Evolutionary conservation across 2,329 filamentous ascomycete genomes (phyloP), one percentile per base, ranked within the genome.

Genomic region (Plectosphaerella sp.): DNA sequence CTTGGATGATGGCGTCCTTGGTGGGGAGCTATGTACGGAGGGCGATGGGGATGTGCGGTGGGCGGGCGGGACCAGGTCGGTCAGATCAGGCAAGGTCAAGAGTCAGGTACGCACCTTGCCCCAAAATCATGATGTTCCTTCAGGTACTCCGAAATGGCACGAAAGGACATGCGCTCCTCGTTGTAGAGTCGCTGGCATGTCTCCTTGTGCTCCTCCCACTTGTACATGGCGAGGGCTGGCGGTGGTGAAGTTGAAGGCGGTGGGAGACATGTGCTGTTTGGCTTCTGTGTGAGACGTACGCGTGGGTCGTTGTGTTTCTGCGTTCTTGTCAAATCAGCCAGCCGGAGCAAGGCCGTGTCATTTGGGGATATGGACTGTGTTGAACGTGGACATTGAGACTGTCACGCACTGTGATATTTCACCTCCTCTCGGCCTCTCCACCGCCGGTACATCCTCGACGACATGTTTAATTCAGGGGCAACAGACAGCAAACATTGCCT

Each of bases 121-220:
- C 82, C 76, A 67, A 91, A 91, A 55, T 82, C 77, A 72, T 87
- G 76, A 53, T 77, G 73, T 52, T 73, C 73, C 57, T 77, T 82
- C 77, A 91, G 86, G 62, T 85, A 84, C 24, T 84, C 77, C 75
- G 89, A 87, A 42, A 94, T 87, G 58, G 92, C 84, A 61, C 88
- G 83, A 52, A 92, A 72, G 41, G 83, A 81, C 71, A 81, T 86
- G 60, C 83, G 83, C 70, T 94, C 87, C 54, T 85, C 81, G 59
- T 93, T 89, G 62, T 91, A 94, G 62, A 94, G 80, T 58, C 82
- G 80, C 41, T 67, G 67, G 60, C 72, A 73, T 61, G 62, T 68
- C 50, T 73, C 66, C 60, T 66, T 67, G 58, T 77, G 67, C 14
- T 60, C 58, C n/a, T 72, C 70, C 74, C 75, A 78, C 54, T 74